phyloP scores from a whole-genome alignment of 768 basidiomycete species.

The Suillus placidus region DNA sequence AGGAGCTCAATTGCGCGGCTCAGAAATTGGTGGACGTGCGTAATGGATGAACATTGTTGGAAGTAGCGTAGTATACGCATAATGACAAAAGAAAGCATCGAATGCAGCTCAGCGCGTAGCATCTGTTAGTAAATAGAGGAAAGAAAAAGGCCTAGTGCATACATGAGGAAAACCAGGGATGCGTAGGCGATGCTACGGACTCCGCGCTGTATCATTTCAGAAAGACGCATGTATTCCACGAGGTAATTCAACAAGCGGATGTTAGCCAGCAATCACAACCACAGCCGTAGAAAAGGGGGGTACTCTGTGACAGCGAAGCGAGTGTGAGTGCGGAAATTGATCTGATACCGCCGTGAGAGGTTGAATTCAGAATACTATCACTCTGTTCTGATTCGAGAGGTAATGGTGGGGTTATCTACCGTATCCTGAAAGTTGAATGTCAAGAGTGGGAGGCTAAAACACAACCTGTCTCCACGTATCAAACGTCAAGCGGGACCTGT shows the following conservation, averaged over 20 bases:
- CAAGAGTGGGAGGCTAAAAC: neutral
- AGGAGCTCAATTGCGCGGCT: slow-evolving; percentile 3
- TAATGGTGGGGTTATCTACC: too few species aligned
- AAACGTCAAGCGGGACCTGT: neutral
- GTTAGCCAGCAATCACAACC: slow-evolving; percentile 4
- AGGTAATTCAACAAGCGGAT: slow-evolving; percentile 2
- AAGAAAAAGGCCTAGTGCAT: neutral
- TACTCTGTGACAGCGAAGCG: slow-evolving; percentile 2
- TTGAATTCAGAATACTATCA: neutral
- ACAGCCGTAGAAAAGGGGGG: neutral
- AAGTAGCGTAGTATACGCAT: neutral
- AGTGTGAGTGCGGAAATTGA: slow-evolving; percentile 9
- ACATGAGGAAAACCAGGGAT: slow-evolving; percentile 6
- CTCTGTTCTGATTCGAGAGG: neutral
- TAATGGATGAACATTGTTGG: neutral
- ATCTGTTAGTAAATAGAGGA: slow-evolving; percentile 1
- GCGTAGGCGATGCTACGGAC: slow-evolving; percentile 1
- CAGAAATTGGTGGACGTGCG: neutral
- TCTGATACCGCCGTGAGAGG: neutral
- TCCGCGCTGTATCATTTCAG: slow-evolving; percentile 1
- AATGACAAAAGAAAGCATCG: neutral
- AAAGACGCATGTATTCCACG: slow-evolving; percentile 6
- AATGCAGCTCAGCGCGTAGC: neutral
- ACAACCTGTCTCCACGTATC: neutral
- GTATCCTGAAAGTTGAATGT: neutral